These are phyloP conservation scores for Mimosa bimucronata DNA, from an alignment of 306 rosid species.

Conservation along the genomic window DNA sequence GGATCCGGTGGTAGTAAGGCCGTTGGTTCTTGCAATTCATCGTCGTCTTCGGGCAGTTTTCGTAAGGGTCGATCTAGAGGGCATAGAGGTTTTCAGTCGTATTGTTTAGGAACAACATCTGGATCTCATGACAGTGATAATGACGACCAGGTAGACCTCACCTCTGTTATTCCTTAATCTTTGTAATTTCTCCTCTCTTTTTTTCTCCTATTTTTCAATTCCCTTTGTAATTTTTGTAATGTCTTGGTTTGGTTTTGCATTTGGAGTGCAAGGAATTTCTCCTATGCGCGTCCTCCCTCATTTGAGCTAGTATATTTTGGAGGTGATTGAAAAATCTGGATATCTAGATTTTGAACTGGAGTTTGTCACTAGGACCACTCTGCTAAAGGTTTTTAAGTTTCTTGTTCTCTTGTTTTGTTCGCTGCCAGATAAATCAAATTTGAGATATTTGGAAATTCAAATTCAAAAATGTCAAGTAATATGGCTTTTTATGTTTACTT, in stretches of 20 bases:
- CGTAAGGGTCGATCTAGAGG: conserved; percentile 60
- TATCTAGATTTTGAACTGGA: conserved; percentile 27
- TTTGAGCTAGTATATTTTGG: not conserved
- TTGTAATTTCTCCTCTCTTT: conserved; percentile 1
- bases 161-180: conserved; percentile 13
- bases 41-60: conserved; percentile 53
- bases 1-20: conserved; percentile 88
- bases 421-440: conserved; percentile 4
- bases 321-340: not conserved
- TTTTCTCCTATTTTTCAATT: not conserved
- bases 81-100: conserved; percentile 61
- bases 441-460: not conserved
- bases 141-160: conserved; percentile 66
- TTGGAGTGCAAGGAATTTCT: not conserved
- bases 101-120: conserved; percentile 77
- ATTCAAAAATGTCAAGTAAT: not conserved
- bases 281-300: not conserved
- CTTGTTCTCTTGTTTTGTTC: conserved; percentile 9
- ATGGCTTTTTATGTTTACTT: not conserved
- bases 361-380: conserved; percentile 1
- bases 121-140: conserved; percentile 76
- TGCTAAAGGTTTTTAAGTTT: conserved; percentile 6
- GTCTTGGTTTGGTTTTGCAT: not conserved
- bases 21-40: conserved; percentile 41
- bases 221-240: not conserved